phyloP scores from a whole-genome alignment of 106 monocot species.

The Acanthochlamys bracteata region DNA sequence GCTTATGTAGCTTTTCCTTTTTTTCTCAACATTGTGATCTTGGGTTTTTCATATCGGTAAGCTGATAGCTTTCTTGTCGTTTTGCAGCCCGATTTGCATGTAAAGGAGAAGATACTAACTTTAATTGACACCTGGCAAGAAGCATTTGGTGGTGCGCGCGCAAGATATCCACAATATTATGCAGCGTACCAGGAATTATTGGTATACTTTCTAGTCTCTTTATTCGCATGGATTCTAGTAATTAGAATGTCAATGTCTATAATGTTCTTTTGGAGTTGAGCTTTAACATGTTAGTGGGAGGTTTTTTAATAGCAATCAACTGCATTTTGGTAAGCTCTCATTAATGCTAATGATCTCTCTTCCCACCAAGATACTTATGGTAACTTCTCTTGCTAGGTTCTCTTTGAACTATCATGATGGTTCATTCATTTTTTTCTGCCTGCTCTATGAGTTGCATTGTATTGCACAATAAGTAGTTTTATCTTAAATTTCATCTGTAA shows the following conservation, averaged over 20 bases:
- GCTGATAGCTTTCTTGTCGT: constrained; percentile 1
- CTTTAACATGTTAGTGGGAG: not conserved
- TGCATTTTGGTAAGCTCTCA: not conserved
- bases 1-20: constrained; percentile 1
- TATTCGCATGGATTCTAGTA: not conserved
- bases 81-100: constrained; percentile 66
- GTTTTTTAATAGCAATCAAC: not conserved
- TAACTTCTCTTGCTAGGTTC: not conserved
- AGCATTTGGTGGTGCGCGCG: constrained; percentile 77
- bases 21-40: not conserved
- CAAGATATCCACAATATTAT: constrained; percentile 85
- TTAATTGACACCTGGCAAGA: constrained; percentile 93
- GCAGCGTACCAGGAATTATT: constrained; percentile 65
- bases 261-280: not conserved
- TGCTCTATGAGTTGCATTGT: not conserved
- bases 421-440: too few species aligned
- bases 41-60: not conserved
- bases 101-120: constrained; percentile 73
- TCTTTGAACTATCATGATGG: too few species aligned
- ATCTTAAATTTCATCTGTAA: not conserved
- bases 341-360: not conserved
- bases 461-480: not conserved
- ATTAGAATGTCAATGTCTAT: not conserved
- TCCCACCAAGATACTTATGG: not conserved
- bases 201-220: constrained; percentile 28